Conservation (phyloP, 257 asterid species). For the Agastache rugosa region DNA sequence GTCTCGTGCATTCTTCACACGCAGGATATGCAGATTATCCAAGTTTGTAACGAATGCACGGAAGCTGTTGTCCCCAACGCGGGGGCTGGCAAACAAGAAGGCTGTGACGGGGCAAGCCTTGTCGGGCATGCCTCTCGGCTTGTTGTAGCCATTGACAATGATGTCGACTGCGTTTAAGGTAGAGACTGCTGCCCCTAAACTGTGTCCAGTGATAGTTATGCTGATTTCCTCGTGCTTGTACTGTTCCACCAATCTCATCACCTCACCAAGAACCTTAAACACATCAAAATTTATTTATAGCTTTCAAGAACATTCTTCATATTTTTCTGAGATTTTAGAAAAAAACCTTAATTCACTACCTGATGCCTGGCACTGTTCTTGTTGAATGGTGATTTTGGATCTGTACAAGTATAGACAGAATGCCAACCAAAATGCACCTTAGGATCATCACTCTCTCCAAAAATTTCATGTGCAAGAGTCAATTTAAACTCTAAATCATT, state of each 20-base stretch:
- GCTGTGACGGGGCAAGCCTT: constrained; percentile 57
- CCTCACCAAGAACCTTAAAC: constrained; percentile 44
- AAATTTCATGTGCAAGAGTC: constrained; percentile 58
- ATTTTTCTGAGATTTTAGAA: not conserved
- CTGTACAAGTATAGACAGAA: constrained; percentile 66
- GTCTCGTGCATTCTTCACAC: constrained; percentile 56
- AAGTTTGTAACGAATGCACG: constrained; percentile 6
- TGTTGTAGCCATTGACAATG: constrained; percentile 57
- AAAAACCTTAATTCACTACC: constrained; percentile 41
- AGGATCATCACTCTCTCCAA: constrained; percentile 44
- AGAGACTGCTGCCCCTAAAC: constrained; percentile 47
- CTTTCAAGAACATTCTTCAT: not conserved
- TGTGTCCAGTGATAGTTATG: constrained; percentile 44
- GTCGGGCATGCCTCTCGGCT: constrained; percentile 34
- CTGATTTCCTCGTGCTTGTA: constrained; percentile 42
- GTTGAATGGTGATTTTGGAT: constrained; percentile 62
- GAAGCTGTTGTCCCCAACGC: constrained; percentile 59
- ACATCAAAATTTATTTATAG: constrained; percentile 6
- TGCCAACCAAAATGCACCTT: constrained; percentile 81
- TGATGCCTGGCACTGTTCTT: constrained; percentile 64
- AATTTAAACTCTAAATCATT: constrained; percentile 59
- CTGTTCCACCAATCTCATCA: constrained; percentile 41
- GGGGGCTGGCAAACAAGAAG: constrained; percentile 69
- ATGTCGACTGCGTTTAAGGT: constrained; percentile 66
- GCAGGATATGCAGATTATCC: constrained; percentile 51